Percentiles rank a stretch among this genome's conserved stretches.
Evolutionary conservation across 352 stramenopile species (phyloP).

Genomic region (Thalassiosira exigua): DNA sequence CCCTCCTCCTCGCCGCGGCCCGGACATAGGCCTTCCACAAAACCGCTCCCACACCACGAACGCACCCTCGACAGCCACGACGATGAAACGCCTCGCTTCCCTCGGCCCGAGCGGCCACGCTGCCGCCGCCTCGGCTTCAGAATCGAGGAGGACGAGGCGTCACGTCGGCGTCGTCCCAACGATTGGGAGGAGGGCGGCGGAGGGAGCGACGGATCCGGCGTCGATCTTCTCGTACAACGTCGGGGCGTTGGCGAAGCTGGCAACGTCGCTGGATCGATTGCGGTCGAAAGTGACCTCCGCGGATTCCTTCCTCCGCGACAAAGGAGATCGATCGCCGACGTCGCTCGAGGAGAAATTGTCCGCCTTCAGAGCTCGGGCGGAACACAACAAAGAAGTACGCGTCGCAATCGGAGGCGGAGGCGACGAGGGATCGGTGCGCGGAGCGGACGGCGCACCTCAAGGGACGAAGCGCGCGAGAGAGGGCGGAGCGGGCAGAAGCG

Average conservation of each 20-base stretch:
- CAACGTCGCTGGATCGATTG: conserved; percentile 28
- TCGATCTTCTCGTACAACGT: conserved; percentile 59
- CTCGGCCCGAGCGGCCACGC: no score
- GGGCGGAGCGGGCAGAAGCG: conserved; percentile 19
- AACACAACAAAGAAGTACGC: conserved; percentile 15
- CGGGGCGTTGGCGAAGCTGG: conserved; percentile 37
- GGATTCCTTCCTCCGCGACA: conserved; percentile 36
- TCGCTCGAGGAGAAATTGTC: conserved; percentile 20
- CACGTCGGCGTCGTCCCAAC: conserved; percentile 38
- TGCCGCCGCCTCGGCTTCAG: no score
- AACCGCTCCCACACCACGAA: no score
- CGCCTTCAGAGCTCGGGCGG: conserved; percentile 12
- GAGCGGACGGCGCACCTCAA: conserved; percentile 38
- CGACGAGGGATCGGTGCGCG: conserved; percentile 17
- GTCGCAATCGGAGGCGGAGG: conserved; percentile 21
- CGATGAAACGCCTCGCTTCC: no score
- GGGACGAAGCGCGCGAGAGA: conserved; percentile 21
- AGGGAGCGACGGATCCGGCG: conserved; percentile 16
- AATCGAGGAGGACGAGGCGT: conserved; percentile 39
- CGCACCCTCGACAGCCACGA: no score
- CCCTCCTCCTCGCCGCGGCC: no score
- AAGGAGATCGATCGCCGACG: no score
- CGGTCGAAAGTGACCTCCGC: conserved; percentile 11
- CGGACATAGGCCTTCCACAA: no score
- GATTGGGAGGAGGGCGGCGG: not conserved